A percentile compares a stretch with the other conserved stretches of the same genome.
phyloP scores from a whole-genome alignment of 2,329 filamentous ascomycete species.

The Septoria petroselini region DNA sequence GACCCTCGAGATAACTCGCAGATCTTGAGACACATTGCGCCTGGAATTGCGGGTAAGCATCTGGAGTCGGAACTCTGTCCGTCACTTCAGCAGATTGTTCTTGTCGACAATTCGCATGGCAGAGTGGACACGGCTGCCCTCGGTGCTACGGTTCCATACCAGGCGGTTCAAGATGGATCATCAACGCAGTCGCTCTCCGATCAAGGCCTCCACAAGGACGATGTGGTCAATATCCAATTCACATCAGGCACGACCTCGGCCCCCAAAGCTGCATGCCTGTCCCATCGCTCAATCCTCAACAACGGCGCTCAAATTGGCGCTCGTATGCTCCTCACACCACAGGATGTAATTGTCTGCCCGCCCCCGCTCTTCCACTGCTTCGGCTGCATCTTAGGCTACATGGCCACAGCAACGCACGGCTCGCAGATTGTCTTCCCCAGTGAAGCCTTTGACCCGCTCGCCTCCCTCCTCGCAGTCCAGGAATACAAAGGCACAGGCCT shows the following conservation, averaged over 20 bases:
- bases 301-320: constrained; percentile 82
- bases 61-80: constrained; percentile 61
- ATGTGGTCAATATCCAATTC: constrained; percentile 93
- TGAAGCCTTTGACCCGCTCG: constrained; percentile 79
- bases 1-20: constrained; percentile 58
- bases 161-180: constrained; percentile 42
- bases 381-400: constrained; percentile 86
- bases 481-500: constrained; percentile 65
- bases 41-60: constrained; percentile 33
- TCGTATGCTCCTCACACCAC: constrained; percentile 73
- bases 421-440: constrained; percentile 79
- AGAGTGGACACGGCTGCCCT: constrained; percentile 49
- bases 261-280: constrained; percentile 85
- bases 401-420: constrained; percentile 86
- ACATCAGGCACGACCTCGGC: constrained; percentile 90
- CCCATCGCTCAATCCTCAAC: constrained; percentile 83
- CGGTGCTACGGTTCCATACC: constrained; percentile 46
- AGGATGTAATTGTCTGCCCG: constrained; percentile 67
- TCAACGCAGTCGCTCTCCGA: constrained; percentile 42
- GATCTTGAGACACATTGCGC: constrained; percentile 50
- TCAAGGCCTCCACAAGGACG: constrained; percentile 55
- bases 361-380: constrained; percentile 70
- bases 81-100: constrained; percentile 65
- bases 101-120: constrained; percentile 72
- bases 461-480: constrained; percentile 63